phyloP scores from a whole-genome alignment of 768 basidiomycete species.

The Pleurotus tuoliensis region DNA sequence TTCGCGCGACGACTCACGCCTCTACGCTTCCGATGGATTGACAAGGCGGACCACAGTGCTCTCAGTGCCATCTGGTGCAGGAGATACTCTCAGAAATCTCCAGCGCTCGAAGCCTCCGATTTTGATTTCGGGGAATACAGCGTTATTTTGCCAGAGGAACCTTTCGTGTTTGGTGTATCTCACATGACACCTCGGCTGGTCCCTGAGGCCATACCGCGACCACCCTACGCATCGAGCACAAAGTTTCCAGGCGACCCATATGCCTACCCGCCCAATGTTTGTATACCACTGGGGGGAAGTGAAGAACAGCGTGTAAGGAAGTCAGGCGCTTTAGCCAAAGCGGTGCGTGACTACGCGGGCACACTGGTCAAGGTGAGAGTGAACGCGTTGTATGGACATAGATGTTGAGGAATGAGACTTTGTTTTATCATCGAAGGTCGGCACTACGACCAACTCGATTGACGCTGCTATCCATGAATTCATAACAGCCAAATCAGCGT shows the following conservation, averaged over 20 bases:
- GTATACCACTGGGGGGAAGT: constrained; percentile 47
- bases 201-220: constrained; percentile 50
- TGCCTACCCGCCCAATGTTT: constrained; percentile 22
- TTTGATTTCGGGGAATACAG: constrained; percentile 50
- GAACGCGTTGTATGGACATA: background rate
- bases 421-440: constrained; percentile 39
- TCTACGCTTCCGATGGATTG: too few relatives aligned
- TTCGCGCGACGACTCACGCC: too few relatives aligned
- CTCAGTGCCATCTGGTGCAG: too few relatives aligned
- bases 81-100: too few relatives aligned
- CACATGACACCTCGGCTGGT: constrained; percentile 58
- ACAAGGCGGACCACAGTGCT: too few relatives aligned
- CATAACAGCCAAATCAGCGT: constrained; percentile 65
- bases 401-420: background rate
- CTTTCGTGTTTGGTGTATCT: constrained; percentile 57
- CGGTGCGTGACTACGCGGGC: constrained; percentile 52
- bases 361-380: constrained; percentile 47
- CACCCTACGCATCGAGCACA: constrained; percentile 44
- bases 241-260: background rate
- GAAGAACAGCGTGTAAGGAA: constrained; percentile 49
- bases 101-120: constrained; percentile 8
- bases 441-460: constrained; percentile 70
- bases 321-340: constrained; percentile 53
- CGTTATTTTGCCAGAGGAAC: constrained; percentile 63
- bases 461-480: constrained; percentile 71